Percentiles rank a stretch among this genome's conserved stretches.
Evolutionary conservation across 2,329 filamentous ascomycete genomes (phyloP).

Genomic region (Apiospora sp.): DNA sequence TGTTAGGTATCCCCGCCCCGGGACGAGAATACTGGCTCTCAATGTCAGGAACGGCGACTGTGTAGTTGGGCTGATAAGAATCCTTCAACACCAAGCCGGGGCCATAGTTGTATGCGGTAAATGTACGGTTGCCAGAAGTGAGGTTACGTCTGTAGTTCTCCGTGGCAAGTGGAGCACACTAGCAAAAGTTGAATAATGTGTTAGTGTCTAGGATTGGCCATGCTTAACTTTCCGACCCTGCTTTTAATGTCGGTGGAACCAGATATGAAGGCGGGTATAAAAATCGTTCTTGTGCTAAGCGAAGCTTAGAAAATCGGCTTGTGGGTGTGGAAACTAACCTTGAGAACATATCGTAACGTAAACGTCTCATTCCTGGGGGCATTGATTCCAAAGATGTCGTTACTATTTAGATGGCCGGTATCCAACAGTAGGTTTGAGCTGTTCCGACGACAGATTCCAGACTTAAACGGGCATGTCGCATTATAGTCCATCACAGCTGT

Average conservation of each 20-base stretch:
- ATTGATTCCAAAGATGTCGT: constrained; percentile 30
- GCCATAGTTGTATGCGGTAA: neutral
- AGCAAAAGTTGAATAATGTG: neutral
- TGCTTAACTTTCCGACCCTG: no score
- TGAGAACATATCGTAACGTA: constrained; percentile 27
- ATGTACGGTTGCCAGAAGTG: neutral
- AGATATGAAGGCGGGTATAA: no score
- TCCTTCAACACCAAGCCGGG: no score
- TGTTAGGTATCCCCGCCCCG: neutral
- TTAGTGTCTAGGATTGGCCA: no score
- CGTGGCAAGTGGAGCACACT: neutral
- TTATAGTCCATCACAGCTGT: constrained; percentile 4
- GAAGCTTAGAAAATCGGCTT: no score
- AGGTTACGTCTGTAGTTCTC: neutral
- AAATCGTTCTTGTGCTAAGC: no score
- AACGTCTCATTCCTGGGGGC: constrained; percentile 27
- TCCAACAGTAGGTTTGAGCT: constrained; percentile 27
- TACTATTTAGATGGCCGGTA: constrained; percentile 31
- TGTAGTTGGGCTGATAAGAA: neutral
- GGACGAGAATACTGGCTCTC: neutral
- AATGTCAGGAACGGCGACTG: neutral
- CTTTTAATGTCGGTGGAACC: no score
- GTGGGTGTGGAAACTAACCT: neutral
- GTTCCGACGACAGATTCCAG: constrained; percentile 25
- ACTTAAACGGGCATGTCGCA: constrained; percentile 30